Evolutionary conservation across 768 basidiomycete genomes (phyloP).

Genomic region (Termitomyces titanicus): DNA sequence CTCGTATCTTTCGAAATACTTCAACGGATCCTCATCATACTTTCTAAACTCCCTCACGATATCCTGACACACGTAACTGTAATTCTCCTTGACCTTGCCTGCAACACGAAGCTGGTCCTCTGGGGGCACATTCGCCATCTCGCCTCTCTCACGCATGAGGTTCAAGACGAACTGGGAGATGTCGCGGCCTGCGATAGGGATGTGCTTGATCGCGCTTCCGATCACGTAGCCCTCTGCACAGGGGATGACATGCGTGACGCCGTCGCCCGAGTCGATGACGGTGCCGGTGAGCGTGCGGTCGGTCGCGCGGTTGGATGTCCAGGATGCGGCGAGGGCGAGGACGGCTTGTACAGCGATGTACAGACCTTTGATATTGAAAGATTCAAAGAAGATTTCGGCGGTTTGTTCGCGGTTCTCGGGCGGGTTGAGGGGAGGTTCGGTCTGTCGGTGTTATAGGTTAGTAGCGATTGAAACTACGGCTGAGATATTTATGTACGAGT

Average conservation of each 20-base stretch:
- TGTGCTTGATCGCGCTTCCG: slow-evolving; percentile 97
- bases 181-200: slow-evolving; percentile 97
- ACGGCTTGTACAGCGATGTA: slow-evolving; percentile 99
- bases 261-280: slow-evolving; percentile 98
- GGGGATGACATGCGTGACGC: slow-evolving; percentile 98
- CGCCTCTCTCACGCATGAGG: slow-evolving; percentile 91
- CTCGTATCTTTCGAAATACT: slow-evolving; percentile 91
- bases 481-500: slow-evolving; percentile 54
- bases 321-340: slow-evolving; percentile 94
- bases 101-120: slow-evolving; percentile 94
- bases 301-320: slow-evolving; percentile 86
- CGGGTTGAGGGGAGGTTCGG: slow-evolving; percentile 97
- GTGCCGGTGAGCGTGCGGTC: slow-evolving; percentile 95
- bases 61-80: slow-evolving; percentile 98
- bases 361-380: slow-evolving; percentile 97
- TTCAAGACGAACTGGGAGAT: slow-evolving; percentile 97
- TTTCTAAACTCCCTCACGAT: slow-evolving; percentile 99
- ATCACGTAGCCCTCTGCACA: slow-evolving; percentile 98
- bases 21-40: slow-evolving; percentile 94
- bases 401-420: slow-evolving; percentile 99
- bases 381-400: slow-evolving; percentile 99
- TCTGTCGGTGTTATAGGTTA: slow-evolving; percentile 43
- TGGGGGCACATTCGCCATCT: slow-evolving; percentile 85
- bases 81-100: slow-evolving; percentile 94
- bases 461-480: neutral